A percentile compares a stretch with the other conserved stretches of the same genome.
phyloP scores from a whole-genome alignment of 2,329 filamentous ascomycete genomes.

The Teratosphaeria nubilosa region DNA sequence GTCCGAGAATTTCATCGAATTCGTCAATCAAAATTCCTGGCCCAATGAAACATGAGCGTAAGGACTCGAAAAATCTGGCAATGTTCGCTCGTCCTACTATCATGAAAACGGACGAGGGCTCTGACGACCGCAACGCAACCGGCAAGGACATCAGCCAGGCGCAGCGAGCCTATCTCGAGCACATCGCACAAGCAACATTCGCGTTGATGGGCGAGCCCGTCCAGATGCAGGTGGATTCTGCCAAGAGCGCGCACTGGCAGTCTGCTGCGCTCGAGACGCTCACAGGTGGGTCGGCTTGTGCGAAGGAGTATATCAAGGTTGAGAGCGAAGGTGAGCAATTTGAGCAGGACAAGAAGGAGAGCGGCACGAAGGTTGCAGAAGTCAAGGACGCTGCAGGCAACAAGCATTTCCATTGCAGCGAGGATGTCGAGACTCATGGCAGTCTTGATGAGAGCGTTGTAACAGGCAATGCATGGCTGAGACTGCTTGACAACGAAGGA shows the following conservation, averaged over 20 bases:
- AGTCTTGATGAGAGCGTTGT: background rate
- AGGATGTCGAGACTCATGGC: background rate
- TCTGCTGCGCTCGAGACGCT: background rate
- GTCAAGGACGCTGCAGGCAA: background rate
- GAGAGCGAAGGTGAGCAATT: background rate
- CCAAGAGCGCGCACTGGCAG: background rate
- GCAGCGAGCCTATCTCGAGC: background rate
- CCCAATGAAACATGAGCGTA: background rate
- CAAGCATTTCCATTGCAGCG: background rate
- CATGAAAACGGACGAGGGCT: background rate
- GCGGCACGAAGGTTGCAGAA: background rate
- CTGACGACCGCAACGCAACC: background rate
- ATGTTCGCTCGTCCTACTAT: background rate
- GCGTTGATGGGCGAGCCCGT: background rate
- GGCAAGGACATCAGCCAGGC: background rate
- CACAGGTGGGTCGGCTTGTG: background rate
- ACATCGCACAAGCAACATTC: background rate
- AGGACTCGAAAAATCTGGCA: background rate
- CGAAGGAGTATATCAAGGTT: background rate
- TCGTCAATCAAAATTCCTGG: no score
- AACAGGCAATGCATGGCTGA: background rate
- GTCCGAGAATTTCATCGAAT: no score
- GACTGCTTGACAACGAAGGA: background rate
- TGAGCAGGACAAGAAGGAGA: background rate
- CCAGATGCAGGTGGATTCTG: background rate